Base-by-base conservation (phyloP, 139 green algal species). In the Helicosporidium sp. region DNA sequence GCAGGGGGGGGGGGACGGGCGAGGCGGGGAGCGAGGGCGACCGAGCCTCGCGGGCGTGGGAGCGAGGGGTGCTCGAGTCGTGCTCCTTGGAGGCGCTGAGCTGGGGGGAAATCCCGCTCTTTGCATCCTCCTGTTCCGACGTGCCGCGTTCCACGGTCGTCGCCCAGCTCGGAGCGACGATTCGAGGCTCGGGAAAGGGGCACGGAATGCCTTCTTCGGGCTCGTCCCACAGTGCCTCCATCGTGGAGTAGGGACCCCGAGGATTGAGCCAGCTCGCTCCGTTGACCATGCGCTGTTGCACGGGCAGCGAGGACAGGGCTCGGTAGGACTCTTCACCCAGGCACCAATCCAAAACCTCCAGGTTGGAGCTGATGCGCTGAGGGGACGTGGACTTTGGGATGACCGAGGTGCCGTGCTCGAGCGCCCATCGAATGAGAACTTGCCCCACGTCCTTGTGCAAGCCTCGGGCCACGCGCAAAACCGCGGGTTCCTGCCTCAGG, bases 401-500 rank as follows among this genome's bases (percentile, higher is more conserved):
- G 40, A 91, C 72, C 20, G 60, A 79, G n/a, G 72, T 88, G 41
- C 80, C 80, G 19, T 74, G 70, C 65, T 94, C 75, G n/a, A 94
- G 15, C 20, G 58, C 78, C 85, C 85, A 95, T 2, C 80, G 73
- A 27, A 95, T 69, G 15, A 93, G 50, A 12, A 94, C 62, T 75
- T 94, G 77, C 17, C 60, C 83, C 12, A 73, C 51, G 26, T 54
- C 68, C 58, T 76, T 80, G 34, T 61, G 63, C 1, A 67, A 49
- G 46, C 66, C 62, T 16, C 42, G 25, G 1, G 82, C 76, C 5
- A 88, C 49, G 4, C 51, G 46, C 39, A 65, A 33, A 6, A 94
- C 63, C 1, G 41, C 40, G 0, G 55, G 44, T 26, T 94, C 75
- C 34, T 81, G 24, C 53, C 91, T 53, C 29, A 82, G 62, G 13